A percentile compares a stretch with the other conserved stretches of the same genome.
phyloP scores from a whole-genome alignment of 805 yeast genomes.

The Candida easanensis region DNA sequence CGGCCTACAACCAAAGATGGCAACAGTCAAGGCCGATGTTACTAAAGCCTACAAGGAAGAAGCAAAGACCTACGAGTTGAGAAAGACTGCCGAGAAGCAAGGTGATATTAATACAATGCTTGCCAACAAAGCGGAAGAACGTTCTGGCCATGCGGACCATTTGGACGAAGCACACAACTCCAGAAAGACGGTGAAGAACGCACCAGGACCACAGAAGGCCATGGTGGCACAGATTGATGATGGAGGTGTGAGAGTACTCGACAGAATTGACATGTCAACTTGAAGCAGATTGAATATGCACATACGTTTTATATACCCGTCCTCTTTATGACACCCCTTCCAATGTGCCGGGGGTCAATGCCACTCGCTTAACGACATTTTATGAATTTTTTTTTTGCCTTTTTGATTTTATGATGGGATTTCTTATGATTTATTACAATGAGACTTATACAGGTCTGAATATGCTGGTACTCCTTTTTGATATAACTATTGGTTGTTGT shows the following conservation, averaged over 20 bases:
- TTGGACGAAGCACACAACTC: neutral
- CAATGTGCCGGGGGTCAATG: neutral
- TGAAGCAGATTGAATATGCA: neutral
- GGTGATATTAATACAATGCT: neutral
- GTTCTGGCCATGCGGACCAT: conserved; percentile 1
- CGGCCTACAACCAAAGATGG: neutral
- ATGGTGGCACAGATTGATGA: conserved; percentile 11
- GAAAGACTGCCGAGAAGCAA: neutral
- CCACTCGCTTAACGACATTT: too few relatives aligned
- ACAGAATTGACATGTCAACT: conserved; percentile 15
- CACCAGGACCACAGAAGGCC: conserved; percentile 1
- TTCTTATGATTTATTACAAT: neutral
- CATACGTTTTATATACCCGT: neutral
- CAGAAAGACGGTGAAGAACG: neutral
- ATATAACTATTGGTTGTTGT: too few relatives aligned
- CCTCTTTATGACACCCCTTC: neutral
- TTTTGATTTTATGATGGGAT: neutral
- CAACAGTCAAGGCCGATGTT: neutral
- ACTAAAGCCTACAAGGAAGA: conserved; percentile 1
- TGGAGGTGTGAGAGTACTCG: conserved; percentile 18
- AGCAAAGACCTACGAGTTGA: neutral
- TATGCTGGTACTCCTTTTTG: too few relatives aligned
- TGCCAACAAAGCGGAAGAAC: neutral
- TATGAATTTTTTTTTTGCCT: neutral
- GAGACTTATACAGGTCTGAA: too few relatives aligned